Conservation (phyloP, 148 eudicot species). For the Fagopyrum esculentum region DNA sequence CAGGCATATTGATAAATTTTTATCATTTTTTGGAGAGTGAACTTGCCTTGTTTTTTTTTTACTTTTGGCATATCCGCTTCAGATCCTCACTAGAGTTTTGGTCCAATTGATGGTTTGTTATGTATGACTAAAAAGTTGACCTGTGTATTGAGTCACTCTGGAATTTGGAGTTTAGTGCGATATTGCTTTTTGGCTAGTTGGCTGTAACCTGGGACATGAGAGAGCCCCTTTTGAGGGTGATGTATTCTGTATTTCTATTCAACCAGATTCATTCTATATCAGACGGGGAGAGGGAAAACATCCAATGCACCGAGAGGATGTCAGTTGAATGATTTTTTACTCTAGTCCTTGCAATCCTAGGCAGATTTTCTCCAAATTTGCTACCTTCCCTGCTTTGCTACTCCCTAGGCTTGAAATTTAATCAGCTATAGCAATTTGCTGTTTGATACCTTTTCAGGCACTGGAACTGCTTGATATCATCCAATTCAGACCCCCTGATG, state of each 20-base stretch:
- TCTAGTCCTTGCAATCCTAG: neutral
- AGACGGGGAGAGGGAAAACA: neutral
- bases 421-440: neutral
- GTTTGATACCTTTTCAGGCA: slow-evolving; percentile 35
- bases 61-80: neutral
- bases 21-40: neutral
- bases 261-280: neutral
- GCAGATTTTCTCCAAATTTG: neutral
- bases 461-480: slow-evolving; percentile 78
- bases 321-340: neutral
- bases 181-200: neutral
- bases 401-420: neutral
- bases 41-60: neutral
- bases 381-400: neutral
- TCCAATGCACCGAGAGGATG: neutral
- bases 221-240: neutral
- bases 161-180: neutral
- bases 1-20: neutral
- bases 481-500: slow-evolving; percentile 87
- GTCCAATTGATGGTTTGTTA: neutral
- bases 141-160: neutral
- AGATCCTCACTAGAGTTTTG: neutral
- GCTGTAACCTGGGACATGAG: neutral
- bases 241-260: neutral
- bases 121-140: neutral